Conservation (phyloP, 345 rosid species). For the Rhizophora apiculata region DNA sequence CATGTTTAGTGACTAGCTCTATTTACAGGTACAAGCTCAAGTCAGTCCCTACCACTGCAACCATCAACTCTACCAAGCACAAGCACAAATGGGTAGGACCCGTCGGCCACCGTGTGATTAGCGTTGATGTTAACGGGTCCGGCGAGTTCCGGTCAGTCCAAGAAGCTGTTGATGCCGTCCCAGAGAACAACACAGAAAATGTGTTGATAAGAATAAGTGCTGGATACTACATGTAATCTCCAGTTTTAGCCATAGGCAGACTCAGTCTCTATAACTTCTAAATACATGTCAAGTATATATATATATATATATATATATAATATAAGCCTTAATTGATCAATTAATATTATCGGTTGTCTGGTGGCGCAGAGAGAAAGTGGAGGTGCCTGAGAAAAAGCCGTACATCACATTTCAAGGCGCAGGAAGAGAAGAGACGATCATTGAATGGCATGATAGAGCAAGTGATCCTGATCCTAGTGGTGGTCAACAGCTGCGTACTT, state of each 20-base stretch:
- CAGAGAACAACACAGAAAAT: slow-evolving; percentile 57
- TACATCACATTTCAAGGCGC: slow-evolving; percentile 85
- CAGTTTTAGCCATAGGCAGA: neutral
- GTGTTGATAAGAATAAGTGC: slow-evolving; percentile 60
- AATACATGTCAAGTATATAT: too few relatives aligned
- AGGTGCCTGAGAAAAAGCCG: slow-evolving; percentile 78
- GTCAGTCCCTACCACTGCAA: slow-evolving; percentile 12
- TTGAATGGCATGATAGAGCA: slow-evolving; percentile 98
- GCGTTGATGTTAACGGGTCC: slow-evolving; percentile 55
- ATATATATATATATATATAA: too few relatives aligned
- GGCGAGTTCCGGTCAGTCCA: slow-evolving; percentile 73
- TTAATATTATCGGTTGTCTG: neutral
- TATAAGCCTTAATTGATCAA: too few relatives aligned
- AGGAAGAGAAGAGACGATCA: slow-evolving; percentile 70
- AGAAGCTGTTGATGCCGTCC: slow-evolving; percentile 74
- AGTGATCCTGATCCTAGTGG: slow-evolving; percentile 79
- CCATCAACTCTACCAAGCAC: slow-evolving; percentile 36
- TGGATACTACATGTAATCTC: slow-evolving; percentile 60
- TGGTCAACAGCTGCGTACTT: slow-evolving; percentile 88
- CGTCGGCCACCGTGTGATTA: slow-evolving; percentile 63
- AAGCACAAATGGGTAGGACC: slow-evolving; percentile 75
- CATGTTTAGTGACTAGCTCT: slow-evolving; percentile 32
- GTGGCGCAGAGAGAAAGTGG: slow-evolving; percentile 76
- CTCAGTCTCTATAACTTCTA: too few relatives aligned
- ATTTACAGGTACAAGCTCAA: slow-evolving; percentile 20